A percentile compares a stretch with the other conserved stretches of the same genome.
Evolutionary conservation across 75 land plant species (phyloP).

Genomic region (Isoetes taiwanensis): DNA sequence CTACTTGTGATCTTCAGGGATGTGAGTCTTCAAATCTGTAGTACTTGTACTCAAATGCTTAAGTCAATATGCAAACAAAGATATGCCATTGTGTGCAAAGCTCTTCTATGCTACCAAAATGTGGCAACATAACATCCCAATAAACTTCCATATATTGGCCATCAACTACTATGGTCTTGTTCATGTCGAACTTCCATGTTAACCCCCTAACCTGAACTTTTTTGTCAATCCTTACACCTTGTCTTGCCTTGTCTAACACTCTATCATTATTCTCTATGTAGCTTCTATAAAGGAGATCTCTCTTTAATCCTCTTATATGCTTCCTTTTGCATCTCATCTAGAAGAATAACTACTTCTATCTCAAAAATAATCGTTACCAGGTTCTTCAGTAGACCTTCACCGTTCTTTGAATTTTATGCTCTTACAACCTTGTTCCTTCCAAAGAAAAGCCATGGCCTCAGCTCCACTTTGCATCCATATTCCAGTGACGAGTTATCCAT

Average conservation of each 20-base stretch:
- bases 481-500: neutral
- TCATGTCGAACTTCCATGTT: constrained; percentile 32
- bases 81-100: no score
- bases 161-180: constrained; percentile 18
- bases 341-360: constrained; percentile 39
- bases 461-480: constrained; percentile 30
- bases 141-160: constrained; percentile 17
- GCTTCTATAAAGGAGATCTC: constrained; percentile 9
- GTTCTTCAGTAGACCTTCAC: constrained; percentile 43
- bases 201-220: constrained; percentile 19
- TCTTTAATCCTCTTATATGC: neutral
- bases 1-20: no score
- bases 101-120: no score
- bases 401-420: constrained; percentile 14
- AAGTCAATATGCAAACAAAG: no score
- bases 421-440: constrained; percentile 46
- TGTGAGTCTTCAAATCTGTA: no score
- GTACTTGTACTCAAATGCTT: no score
- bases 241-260: constrained; percentile 8
- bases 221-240: constrained; percentile 24
- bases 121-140: no score
- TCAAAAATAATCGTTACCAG: constrained; percentile 43
- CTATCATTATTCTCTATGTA: constrained; percentile 13
- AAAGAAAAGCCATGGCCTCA: constrained; percentile 55
- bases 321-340: constrained; percentile 30